Base-by-base conservation (phyloP, 306 rosid genomes). In the Ammopiptanthus mongolicus region DNA sequence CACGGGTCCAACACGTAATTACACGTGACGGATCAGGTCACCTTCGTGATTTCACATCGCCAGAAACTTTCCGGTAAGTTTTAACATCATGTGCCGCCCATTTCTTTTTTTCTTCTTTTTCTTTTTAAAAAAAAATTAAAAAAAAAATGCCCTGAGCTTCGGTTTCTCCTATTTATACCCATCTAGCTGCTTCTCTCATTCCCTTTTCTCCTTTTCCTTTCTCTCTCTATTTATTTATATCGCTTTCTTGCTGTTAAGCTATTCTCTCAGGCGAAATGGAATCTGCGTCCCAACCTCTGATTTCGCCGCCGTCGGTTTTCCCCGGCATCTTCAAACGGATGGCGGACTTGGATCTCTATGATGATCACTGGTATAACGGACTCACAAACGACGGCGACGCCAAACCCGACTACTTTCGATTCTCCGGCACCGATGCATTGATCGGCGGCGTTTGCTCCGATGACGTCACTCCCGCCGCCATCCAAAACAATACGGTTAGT, bases 11-110 rank as follows among this genome's bases (percentile, higher is more conserved):
- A 34, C 61, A 33, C 41, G 74, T 69, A 69, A 80, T 73, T 69
- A 21, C 3, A 56, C 17, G 67, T 48, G 69, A 63, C 2, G 6
- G 14, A 68, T 0, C 18, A 31, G 88, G 87, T 50, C 17, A 83
- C 5, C 74, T 74, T 74, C 29, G 84, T 62, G 17, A 86, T 74
- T 44, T 58, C 29, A 79, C 1, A 8, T 67, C 36, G 14, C 3
- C 52, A 65, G 56, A 31, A 63, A 56, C 33, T 56, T 69, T 77
- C 74, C 36, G 75, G 61, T 76, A 46, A 28, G 36, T 78, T 86
- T 85, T 84, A 79, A 80, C 86, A 42, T 76, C 72, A 87, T 78
- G 84, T 89, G 96, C 89, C 86, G 91, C 72, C 92, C 93, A 83
- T 23, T 61, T 7, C 15, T 9, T 44, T 68, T 36, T 29, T 33